Evolutionary conservation across 352 stramenopile species (phyloP).

Genomic region (Elongisporangium anandrum): DNA sequence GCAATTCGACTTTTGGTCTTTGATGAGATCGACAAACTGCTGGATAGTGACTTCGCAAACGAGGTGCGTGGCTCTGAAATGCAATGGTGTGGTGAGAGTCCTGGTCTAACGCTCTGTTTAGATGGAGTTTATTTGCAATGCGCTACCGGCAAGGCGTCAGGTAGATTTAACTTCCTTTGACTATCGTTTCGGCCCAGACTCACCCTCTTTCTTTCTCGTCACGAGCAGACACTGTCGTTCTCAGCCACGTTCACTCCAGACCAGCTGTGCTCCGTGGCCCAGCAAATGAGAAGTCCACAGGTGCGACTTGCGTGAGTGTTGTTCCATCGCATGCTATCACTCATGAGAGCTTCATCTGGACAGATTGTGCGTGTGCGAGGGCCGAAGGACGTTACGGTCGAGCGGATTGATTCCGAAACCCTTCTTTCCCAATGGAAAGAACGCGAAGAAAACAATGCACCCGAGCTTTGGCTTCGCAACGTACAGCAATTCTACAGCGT

Average conservation of each 20-base stretch:
- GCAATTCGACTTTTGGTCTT: conserved; percentile 59
- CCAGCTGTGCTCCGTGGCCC: conserved; percentile 41
- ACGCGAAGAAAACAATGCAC: conserved; percentile 33
- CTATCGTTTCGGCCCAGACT: not conserved
- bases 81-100: not conserved
- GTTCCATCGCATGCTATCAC: not conserved
- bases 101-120: conserved; percentile 12
- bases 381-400: conserved; percentile 51
- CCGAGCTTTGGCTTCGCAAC: conserved; percentile 67
- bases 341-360: not conserved
- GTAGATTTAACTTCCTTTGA: conserved; percentile 11
- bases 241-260: conserved; percentile 76
- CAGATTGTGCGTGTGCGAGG: conserved; percentile 68
- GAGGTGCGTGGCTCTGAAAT: conserved; percentile 23
- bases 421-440: conserved; percentile 41
- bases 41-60: conserved; percentile 56
- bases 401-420: conserved; percentile 49
- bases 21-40: conserved; percentile 84
- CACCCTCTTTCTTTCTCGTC: not conserved
- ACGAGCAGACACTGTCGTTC: conserved; percentile 58
- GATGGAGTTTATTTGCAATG: conserved; percentile 54
- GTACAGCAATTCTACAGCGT: conserved; percentile 73
- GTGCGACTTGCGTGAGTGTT: conserved; percentile 7
- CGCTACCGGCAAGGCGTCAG: conserved; percentile 57
- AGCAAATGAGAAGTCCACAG: conserved; percentile 64